Evolutionary conservation across 164 flowering plant genomes (phyloP), one percentile per base, ranked within the genome.

Genomic region (Sedum album): DNA sequence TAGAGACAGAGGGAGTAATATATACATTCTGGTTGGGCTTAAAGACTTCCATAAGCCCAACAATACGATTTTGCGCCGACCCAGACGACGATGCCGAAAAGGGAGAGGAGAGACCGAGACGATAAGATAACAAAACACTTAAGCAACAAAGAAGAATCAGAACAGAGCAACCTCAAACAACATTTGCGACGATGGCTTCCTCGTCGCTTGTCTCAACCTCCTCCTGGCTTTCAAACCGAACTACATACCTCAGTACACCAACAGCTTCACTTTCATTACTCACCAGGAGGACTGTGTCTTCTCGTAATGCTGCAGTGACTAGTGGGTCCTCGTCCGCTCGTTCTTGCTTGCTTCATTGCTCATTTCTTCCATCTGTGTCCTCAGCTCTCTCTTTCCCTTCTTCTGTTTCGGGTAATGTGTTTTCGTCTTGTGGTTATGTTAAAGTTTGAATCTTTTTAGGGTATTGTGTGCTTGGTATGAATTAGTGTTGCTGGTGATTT

Each of bases 301-400:
- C 60, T 48, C 55, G 20, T 1, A 66, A 21, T 66, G 60, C 55
- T 11, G 60, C 60, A 51, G 57, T 51, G 26, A 10, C 11, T 51
- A 51, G 57, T 51, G 86, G 78, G 28, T 11, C 60, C 18, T 1
- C 79, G n/a, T 13, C 60, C 11, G 1, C 80, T 68, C 79, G 82
- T 51, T 72, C 80, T 68, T 80, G 79, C 31, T 68, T 80, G 63
- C 83, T 86, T 65, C 87, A 79, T 70, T 82, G 81, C 79, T 81
- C 89, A 44, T 85, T 85, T 66, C 55, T 82, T 14, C 72, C 80
- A 73, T 75, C 83, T 65, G 31, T 31, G 31, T 69, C 84, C 41
- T 71, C 76, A 36, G 78, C 86, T 39, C 73, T 82, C 60, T 82
- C 87, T 14, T 79, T 71, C 61, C 69, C 81, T 38, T 83, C 89